phyloP scores from a whole-genome alignment of 108 stramenopile species.

The Skeletonema menzelii region DNA sequence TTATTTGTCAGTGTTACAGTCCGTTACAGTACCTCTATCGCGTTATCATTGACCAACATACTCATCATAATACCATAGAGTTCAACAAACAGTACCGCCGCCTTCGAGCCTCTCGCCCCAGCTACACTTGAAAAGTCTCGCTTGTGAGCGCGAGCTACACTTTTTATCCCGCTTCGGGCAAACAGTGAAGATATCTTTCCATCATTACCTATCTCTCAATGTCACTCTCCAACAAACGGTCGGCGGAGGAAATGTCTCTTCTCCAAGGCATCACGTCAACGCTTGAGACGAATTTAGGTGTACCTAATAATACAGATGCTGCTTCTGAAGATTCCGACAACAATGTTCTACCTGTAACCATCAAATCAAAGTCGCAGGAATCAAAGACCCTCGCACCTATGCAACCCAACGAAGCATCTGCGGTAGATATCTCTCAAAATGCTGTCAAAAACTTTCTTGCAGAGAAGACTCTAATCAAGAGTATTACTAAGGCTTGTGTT shows the following conservation, averaged over 20 bases:
- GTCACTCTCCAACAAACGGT: not conserved
- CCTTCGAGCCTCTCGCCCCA: no score
- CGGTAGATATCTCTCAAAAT: not conserved
- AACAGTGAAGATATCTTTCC: no score
- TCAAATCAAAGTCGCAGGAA: not conserved
- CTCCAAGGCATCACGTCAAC: constrained; percentile 1
- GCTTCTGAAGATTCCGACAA: not conserved
- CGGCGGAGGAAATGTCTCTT: not conserved
- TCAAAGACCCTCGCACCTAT: not conserved
- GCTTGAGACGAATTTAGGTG: not conserved
- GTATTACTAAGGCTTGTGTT: constrained; percentile 7
- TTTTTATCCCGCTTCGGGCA: no score
- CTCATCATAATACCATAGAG: no score
- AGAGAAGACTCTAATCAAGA: constrained; percentile 9
- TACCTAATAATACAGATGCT: not conserved
- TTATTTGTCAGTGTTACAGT: no score
- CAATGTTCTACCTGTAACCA: not conserved
- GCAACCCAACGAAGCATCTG: not conserved
- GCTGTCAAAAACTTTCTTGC: constrained; percentile 11
- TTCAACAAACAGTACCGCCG: no score
- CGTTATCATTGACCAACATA: no score
- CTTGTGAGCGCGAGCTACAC: no score
- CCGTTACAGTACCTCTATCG: no score
- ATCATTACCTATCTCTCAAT: not conserved
- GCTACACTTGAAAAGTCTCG: no score